A percentile compares a stretch with the other conserved stretches of the same genome.
phyloP scores from a whole-genome alignment of 192 early-diverging fungal species.

The Linnemannia schmuckeri region DNA sequence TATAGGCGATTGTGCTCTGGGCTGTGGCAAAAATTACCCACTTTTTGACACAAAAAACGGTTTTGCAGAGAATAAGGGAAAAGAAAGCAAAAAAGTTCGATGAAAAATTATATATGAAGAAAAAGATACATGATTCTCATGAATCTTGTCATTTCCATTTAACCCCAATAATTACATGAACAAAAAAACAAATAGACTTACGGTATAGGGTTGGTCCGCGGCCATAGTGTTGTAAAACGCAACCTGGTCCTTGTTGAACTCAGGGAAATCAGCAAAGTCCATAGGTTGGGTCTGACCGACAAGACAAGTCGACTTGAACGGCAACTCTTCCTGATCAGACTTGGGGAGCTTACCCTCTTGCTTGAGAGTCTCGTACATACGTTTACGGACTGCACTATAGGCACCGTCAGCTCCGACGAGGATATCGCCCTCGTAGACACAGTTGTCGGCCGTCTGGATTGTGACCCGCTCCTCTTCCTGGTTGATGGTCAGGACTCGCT shows the following conservation, averaged over 20 bases:
- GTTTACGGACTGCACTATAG: background rate
- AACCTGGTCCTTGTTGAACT: background rate
- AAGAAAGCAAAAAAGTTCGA: no score
- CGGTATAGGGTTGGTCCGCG: slow-evolving; percentile 10
- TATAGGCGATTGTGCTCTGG: background rate
- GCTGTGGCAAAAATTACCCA: background rate
- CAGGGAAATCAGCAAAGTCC: background rate
- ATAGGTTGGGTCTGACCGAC: background rate
- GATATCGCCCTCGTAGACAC: background rate
- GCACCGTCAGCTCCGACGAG: slow-evolving; percentile 1
- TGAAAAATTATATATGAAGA: no score
- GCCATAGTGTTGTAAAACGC: background rate
- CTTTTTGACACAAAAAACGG: background rate
- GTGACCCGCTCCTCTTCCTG: slow-evolving; percentile 23
- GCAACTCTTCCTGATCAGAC: background rate
- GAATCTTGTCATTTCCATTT: no score
- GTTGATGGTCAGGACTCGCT: slow-evolving; percentile 15
- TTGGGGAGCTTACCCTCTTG: background rate
- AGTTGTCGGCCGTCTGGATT: slow-evolving; percentile 22
- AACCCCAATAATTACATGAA: background rate
- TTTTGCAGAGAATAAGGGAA: no score
- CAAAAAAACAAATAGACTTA: background rate
- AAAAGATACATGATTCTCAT: no score
- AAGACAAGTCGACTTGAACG: background rate
- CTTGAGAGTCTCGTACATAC: background rate